These are phyloP conservation scores for Oidium heveae DNA, from an alignment of 2,329 filamentous ascomycete genomes.

Conservation along the genomic window DNA sequence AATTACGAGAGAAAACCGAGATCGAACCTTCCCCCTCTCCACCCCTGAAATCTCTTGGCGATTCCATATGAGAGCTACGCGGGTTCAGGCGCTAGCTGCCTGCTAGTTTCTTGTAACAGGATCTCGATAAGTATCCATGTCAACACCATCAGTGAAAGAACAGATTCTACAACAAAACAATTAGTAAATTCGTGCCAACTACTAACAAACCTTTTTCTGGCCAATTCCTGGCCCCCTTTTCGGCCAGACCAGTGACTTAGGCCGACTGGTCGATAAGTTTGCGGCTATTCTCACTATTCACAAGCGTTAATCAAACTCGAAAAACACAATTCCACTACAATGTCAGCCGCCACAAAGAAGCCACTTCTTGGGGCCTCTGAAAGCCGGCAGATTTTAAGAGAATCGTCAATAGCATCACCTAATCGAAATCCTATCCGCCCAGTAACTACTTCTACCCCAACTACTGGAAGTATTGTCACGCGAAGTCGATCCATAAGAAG, in stretches of 20 bases:
- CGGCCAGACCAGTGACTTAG: neutral
- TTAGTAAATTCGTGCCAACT: neutral
- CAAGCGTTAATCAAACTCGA: neutral
- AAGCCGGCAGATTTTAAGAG: slow-evolving; percentile 10
- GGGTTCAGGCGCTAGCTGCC: neutral
- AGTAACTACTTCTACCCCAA: slow-evolving; percentile 9
- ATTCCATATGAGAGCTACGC: neutral
- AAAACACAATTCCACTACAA: slow-evolving; percentile 7
- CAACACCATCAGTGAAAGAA: neutral
- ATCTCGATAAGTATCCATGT: neutral
- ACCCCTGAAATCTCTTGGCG: neutral
- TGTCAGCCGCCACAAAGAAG: slow-evolving; percentile 20
- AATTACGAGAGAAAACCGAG: too few relatives aligned
- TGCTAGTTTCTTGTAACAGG: neutral
- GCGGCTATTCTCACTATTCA: neutral
- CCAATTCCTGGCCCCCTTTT: neutral
- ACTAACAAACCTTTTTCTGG: neutral
- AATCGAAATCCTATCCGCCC: slow-evolving; percentile 8
- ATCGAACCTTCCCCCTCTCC: neutral
- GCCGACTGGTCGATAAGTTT: neutral
- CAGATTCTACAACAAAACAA: too few relatives aligned
- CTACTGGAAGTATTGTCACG: slow-evolving; percentile 15
- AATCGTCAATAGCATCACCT: slow-evolving; percentile 7
- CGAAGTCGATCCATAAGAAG: slow-evolving; percentile 40
- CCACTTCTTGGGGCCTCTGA: slow-evolving; percentile 9